phyloP scores from a whole-genome alignment of 139 green algal species.

The Dunaliella primolecta region DNA sequence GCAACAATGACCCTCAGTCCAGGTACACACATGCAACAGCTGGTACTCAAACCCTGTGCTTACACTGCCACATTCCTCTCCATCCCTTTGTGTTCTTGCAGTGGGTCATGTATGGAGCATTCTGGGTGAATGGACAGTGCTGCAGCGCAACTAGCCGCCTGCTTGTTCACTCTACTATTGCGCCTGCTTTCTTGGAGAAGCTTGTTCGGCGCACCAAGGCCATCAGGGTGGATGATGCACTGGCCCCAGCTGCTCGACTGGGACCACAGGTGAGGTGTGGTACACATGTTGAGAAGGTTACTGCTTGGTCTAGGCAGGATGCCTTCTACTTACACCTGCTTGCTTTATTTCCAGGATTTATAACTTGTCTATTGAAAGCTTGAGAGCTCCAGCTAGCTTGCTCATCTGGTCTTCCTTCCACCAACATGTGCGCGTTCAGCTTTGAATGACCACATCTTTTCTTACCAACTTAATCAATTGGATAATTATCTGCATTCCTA shows the following conservation, averaged over 20 bases:
- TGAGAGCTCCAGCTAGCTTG: too few species aligned
- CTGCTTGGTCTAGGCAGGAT: neutral
- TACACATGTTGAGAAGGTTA: neutral
- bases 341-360: neutral
- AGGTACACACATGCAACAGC: neutral
- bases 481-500: too few species aligned
- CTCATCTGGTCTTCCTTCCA: too few species aligned
- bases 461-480: too few species aligned
- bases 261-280: constrained; percentile 54
- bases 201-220: constrained; percentile 65
- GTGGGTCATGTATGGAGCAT: neutral
- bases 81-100: neutral
- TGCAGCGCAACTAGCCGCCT: constrained; percentile 82
- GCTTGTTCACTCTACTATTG: constrained; percentile 74
- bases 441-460: too few species aligned
- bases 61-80: neutral
- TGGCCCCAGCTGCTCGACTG: constrained; percentile 62
- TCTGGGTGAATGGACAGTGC: constrained; percentile 70
- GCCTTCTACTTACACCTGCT: neutral
- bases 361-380: neutral
- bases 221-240: constrained; percentile 71
- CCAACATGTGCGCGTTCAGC: too few species aligned
- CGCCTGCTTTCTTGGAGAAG: constrained; percentile 54
- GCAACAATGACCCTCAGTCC: neutral
- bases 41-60: neutral